Evolutionary conservation across 768 basidiomycete genomes (phyloP), one percentile per base, ranked within the genome.

Genomic region (Rhizopogon vulgaris): DNA sequence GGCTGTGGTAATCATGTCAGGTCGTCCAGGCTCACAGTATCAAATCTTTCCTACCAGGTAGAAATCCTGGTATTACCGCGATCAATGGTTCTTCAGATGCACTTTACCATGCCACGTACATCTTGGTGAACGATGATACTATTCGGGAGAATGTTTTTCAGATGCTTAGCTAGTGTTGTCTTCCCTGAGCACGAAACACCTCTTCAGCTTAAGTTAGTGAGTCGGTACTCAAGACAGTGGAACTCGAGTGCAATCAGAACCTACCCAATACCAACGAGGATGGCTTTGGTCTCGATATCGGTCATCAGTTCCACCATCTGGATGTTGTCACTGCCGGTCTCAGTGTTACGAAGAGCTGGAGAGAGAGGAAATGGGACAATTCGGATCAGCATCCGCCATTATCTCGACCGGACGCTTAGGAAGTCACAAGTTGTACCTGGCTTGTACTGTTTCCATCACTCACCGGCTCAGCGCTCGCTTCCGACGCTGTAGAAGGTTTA

Each of bases 111-210:
- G 3, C 2, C 14, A 77, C 86, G 56, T 62, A 91, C 90, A 71
- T 98, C 95, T 68, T 96, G 91, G 68, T 95, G 93, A 46, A 98
- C 78, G 54, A 94, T 88, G 38, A 90, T 74, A 51, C 90, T 87
- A 59, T 83, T 74, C 0, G 92, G 90, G 28, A 95, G 68, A 49
- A 89, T 83, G 4, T 69, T 66, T 18, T 75, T 76, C 48, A 97
- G 76, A 64, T 94, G 90, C 67, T 96, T 96, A 28, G 94, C 93
- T 15, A 97, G 79, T 0, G 94, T 92, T 2, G 95, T 97, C 75
- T 98, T 98, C 15, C 95, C 94, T 0, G 87, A 93, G 68, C 93
- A 95, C 22, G 91, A 89, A 5, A 93, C 87, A 8, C 94, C 94
- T 25, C 93, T 93, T 41, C 24, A 51, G 24, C 7, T 48, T 10